Base-by-base conservation (phyloP, 805 yeast species). In the Metschnikowia lachancei region DNA sequence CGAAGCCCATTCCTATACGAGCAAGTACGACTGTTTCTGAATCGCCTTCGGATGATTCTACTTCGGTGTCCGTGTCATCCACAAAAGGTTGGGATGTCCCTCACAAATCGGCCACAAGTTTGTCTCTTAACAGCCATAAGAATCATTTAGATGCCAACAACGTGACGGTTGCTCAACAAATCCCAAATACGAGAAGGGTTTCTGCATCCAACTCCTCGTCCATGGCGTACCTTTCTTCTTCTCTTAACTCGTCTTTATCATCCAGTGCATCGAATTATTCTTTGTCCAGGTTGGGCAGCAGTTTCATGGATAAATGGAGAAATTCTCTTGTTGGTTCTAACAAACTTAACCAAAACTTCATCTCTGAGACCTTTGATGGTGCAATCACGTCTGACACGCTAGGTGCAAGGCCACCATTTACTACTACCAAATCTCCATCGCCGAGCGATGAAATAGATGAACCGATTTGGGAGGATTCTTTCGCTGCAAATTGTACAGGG, bases 1-100 rank as follows among this genome's bases (percentile, higher is more conserved):
- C 43, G 3, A 35, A 43, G 14, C 57, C 57, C 1, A 54, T 54
- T 18, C 56, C 57, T 11, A 54, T 54, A 7, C 32, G 46, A 13
- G 33, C 43, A 12, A 28, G 22, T 20, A 39, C n/a, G 41, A 10
- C 36, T 14, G 36, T 34, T 1, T 33, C 50, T 10, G 51, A 43
- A 7, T 26, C 40, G 8, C 51, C 36, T 9, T 49, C 54, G 2
- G 57, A 53, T 17, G 48, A 43, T 6, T 45, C 52, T 4, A 30
- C 42, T 7, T 41, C 50, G 3, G 43, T 39, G 5, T 66, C 73
- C 0, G 49, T 56, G 3, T 59, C 69, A 1, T 65, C 72, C 2
- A 44, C 46, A 1, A 67, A 65, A 51, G 79, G 80, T 2, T 77
- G 81, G 81, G 78, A 72, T 45, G 72, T 76, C 13, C 74, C 75